A percentile compares a stretch with the other conserved stretches of the same genome.
Evolutionary conservation across 441 rosid genomes (phyloP).

Genomic region (Breynia disticha): DNA sequence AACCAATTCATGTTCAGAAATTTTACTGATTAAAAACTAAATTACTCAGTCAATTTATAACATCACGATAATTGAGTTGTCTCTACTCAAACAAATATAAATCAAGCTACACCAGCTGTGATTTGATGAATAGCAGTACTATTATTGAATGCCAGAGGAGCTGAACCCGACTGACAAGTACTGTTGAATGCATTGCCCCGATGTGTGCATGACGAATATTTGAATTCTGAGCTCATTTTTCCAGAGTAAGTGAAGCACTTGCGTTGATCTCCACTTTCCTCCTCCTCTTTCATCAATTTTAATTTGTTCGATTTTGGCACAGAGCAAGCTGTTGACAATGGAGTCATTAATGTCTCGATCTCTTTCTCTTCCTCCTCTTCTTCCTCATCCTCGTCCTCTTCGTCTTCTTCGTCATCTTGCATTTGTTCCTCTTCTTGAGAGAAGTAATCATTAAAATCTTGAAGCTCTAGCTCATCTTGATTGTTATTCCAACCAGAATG

Average conservation of each 20-base stretch:
- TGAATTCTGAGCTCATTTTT: neutral
- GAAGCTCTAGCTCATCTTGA: neutral
- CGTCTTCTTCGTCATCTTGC: slow-evolving; percentile 15
- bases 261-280: slow-evolving; percentile 9
- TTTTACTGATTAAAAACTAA: too few relatives aligned
- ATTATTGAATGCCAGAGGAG: slow-evolving; percentile 4
- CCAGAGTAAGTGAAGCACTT: slow-evolving; percentile 22
- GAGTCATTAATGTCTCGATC: neutral
- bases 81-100: too few relatives aligned
- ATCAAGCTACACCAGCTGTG: slow-evolving; percentile 8
- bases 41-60: too few relatives aligned
- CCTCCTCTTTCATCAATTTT: slow-evolving; percentile 3
- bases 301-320: slow-evolving; percentile 8
- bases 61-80: neutral
- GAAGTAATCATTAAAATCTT: neutral
- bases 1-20: too few relatives aligned
- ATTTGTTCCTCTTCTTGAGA: neutral
- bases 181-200: neutral
- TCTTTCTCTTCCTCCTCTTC: neutral
- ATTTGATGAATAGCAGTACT: slow-evolving; percentile 3
- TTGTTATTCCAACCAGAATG: neutral
- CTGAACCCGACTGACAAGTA: slow-evolving; percentile 2
- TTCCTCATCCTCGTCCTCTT: neutral
- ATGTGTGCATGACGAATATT: slow-evolving; percentile 4
- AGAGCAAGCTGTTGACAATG: slow-evolving; percentile 7